A percentile compares a stretch with the other conserved stretches of the same genome.
Conservation (phyloP, 1,139 yeast genomes). For the Zygosaccharomyces pseudobailii region DNA sequence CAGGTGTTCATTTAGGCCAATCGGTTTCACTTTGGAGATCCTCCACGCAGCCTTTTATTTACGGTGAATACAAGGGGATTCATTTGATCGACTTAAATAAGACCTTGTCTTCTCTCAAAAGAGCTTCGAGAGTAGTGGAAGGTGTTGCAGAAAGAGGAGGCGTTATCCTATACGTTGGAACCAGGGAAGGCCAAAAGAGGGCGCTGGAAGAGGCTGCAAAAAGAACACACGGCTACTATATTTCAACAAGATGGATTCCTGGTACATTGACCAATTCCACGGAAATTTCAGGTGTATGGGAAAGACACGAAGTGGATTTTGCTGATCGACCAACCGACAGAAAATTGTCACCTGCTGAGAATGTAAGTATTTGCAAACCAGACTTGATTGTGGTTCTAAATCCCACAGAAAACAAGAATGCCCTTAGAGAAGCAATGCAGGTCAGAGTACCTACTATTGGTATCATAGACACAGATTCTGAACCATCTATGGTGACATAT, state of each 20-base stretch:
- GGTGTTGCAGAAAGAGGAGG: constrained; percentile 86
- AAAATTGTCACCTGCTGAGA: constrained; percentile 44
- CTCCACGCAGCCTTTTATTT: constrained; percentile 80
- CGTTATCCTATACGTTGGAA: constrained; percentile 75
- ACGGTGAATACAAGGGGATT: constrained; percentile 83
- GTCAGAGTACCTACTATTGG: constrained; percentile 90
- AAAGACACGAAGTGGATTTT: constrained; percentile 63
- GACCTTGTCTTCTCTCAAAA: constrained; percentile 67
- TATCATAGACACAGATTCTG: constrained; percentile 87
- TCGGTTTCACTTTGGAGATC: constrained; percentile 75
- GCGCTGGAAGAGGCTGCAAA: constrained; percentile 76
- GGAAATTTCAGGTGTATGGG: constrained; percentile 58
- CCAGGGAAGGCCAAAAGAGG: constrained; percentile 71
- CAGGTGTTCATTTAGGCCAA: constrained; percentile 95
- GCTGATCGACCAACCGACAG: constrained; percentile 58
- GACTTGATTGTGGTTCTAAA: constrained; percentile 82
- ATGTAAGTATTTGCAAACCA: constrained; percentile 60
- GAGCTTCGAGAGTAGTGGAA: constrained; percentile 75
- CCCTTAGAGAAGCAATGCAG: constrained; percentile 76
- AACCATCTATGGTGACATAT: constrained; percentile 83
- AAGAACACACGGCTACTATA: constrained; percentile 74
- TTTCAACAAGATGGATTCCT: constrained; percentile 86
- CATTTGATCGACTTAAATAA: constrained; percentile 86
- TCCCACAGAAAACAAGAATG: constrained; percentile 82
- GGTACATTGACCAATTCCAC: constrained; percentile 88